Base-by-base conservation (phyloP, 2,329 filamentous ascomycete species). In the Ilyonectria robusta region DNA sequence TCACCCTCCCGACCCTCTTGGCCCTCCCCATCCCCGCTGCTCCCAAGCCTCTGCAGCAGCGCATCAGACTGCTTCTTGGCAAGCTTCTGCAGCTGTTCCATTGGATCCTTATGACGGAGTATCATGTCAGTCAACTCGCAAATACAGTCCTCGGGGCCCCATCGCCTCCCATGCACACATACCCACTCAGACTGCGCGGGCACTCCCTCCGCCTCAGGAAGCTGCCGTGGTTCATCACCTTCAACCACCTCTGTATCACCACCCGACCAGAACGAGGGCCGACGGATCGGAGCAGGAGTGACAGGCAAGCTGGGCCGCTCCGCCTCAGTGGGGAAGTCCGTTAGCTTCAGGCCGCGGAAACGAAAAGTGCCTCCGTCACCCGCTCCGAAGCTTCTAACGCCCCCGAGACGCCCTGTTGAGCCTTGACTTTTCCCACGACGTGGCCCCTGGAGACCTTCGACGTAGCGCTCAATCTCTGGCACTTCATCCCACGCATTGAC, bases 401-500 rank as follows among this genome's bases (percentile, higher is more conserved):
- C 68, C 47, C 67, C 70, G 35, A 57, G 42, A 21, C 60, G 66
- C 26, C 44, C 67, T 42, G 70, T 33, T n/a, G 68, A 70, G 17
- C 72, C 74, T 68, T 76, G 78, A 67, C 78, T 81, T 66, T 77
- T 80, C 26, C 69, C 73, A 51, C 83, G 82, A 56, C 81, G 82
- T 76, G 89, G 86, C 78, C 91, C 90, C 74, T 92, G 90, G 62
- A 97, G 84, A 59, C 89, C 87, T 70, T 93, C 93, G 61, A 98
- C 93, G 78, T 98, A 99, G 70, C 89, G 88, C 75, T 94, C 91
- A 74, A 99, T 99, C 71, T 94, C 92, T 13, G 93, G 93, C 59
- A 97, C 88, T 59, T 94, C 93, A 76, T 99, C 96, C 96, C 96
- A 99, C 17, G 94, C 95, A 80, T 98, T 99, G 57, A 86, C 89